These are phyloP conservation scores for Stipa capillata DNA, from an alignment of 176 grass and related monocot species.

Conservation along the genomic window DNA sequence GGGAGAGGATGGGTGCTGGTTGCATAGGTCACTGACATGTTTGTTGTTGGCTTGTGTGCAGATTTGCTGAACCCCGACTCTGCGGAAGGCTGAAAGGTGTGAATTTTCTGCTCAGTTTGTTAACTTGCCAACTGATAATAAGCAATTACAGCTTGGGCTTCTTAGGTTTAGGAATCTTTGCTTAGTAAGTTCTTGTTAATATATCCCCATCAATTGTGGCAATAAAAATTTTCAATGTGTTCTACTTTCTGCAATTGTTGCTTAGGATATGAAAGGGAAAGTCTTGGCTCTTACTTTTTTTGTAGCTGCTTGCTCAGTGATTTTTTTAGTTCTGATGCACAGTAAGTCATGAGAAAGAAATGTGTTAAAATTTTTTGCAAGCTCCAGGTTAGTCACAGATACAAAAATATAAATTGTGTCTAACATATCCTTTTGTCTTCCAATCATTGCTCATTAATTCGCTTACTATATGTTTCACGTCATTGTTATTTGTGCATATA, in stretches of 20 bases:
- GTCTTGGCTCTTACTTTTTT: background rate
- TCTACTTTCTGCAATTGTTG: background rate
- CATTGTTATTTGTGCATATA: background rate
- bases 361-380: background rate
- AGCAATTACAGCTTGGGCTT: background rate
- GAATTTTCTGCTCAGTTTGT: background rate
- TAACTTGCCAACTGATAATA: background rate
- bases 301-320: background rate
- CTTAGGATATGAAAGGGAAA: background rate
- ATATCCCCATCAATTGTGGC: background rate
- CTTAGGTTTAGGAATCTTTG: background rate
- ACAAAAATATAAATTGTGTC: background rate
- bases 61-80: constrained; percentile 49
- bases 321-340: background rate
- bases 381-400: background rate
- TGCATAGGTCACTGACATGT: background rate
- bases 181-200: background rate
- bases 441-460: background rate
- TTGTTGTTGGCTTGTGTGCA: constrained; percentile 27
- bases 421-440: background rate
- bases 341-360: background rate
- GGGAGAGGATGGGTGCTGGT: background rate
- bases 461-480: background rate
- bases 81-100: constrained; percentile 50
- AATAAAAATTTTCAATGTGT: background rate